These are phyloP conservation scores for Takashimella koratensis DNA, from an alignment of 1,284 basidiomycete genomes.

Conservation along the genomic window DNA sequence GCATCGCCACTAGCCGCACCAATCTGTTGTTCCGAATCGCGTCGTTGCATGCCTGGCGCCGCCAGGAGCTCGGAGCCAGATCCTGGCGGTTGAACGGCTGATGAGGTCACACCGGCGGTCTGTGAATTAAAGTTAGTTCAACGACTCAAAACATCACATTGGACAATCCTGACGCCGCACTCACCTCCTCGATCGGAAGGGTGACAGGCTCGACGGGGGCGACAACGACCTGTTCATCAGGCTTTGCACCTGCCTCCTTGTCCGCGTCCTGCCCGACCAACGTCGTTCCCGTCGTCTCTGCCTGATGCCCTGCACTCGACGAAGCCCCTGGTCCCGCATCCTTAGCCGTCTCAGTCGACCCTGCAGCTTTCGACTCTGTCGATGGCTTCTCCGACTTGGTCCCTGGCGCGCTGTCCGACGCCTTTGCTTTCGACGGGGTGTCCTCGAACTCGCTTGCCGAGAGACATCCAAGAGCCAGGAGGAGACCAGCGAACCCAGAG, in stretches of 20 bases:
- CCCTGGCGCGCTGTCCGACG: neutral
- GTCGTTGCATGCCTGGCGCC: slow-evolving; percentile 26
- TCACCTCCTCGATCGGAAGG: slow-evolving; percentile 40
- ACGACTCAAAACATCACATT: too few species aligned
- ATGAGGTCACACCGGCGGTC: slow-evolving; percentile 64
- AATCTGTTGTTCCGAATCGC: slow-evolving; percentile 31
- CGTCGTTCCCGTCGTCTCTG: slow-evolving; percentile 14
- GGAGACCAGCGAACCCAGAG: slow-evolving; percentile 35
- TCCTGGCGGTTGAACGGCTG: slow-evolving; percentile 67
- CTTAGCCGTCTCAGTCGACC: neutral
- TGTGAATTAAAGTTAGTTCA: too few species aligned
- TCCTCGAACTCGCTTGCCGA: slow-evolving; percentile 44
- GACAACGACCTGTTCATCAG: slow-evolving; percentile 24
- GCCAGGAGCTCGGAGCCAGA: slow-evolving; percentile 52
- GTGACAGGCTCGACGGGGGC: slow-evolving; percentile 34
- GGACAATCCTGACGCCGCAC: too few species aligned
- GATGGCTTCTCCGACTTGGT: neutral
- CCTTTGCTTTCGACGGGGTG: slow-evolving; percentile 9
- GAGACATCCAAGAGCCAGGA: slow-evolving; percentile 40
- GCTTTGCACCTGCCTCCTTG: slow-evolving; percentile 1
- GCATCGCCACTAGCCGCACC: slow-evolving; percentile 12
- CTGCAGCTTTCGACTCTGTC: neutral
- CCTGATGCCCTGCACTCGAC: slow-evolving; percentile 7
- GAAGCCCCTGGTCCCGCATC: neutral
- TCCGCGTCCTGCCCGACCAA: slow-evolving; percentile 8